Percentiles rank a stretch among this genome's conserved stretches.
Evolutionary conservation across 2,329 filamentous ascomycete species (phyloP).

Genomic region (Colletotrichum neosansevieriae): DNA sequence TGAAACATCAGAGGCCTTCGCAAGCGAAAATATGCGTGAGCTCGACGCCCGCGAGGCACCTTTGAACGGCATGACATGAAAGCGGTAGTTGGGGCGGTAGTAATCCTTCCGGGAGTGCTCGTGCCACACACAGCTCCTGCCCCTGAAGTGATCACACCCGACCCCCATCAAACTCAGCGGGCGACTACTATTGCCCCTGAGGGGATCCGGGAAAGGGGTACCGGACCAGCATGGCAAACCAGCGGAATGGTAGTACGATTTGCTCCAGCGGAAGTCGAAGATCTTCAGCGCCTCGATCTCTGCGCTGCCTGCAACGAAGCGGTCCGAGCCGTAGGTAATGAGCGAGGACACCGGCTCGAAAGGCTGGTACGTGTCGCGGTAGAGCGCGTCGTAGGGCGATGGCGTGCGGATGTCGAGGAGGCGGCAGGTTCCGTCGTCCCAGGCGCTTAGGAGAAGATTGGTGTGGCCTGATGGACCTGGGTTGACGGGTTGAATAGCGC

Average conservation of each 20-base stretch:
- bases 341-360: constrained; percentile 60
- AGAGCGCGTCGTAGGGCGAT: constrained; percentile 59
- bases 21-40: constrained; percentile 59
- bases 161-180: constrained; percentile 37
- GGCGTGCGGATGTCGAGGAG: constrained; percentile 61
- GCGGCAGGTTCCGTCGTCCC: constrained; percentile 63
- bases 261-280: constrained; percentile 67
- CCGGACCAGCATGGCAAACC: constrained; percentile 58
- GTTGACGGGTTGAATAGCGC: constrained; percentile 61
- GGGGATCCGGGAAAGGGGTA: constrained; percentile 52
- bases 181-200: constrained; percentile 43
- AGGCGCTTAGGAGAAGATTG: constrained; percentile 62
- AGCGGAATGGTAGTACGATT: constrained; percentile 62
- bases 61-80: constrained; percentile 54
- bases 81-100: constrained; percentile 62
- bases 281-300: constrained; percentile 58
- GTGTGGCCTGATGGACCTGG: constrained; percentile 46
- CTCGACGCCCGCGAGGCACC: constrained; percentile 37
- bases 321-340: constrained; percentile 61
- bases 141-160: constrained; percentile 51
- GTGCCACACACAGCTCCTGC: constrained; percentile 61
- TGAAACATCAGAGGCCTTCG: constrained; percentile 60
- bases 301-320: constrained; percentile 64
- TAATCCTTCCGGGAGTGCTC: constrained; percentile 54
- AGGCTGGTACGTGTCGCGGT: constrained; percentile 65